Conservation (phyloP, 2,329 filamentous ascomycete genomes). For the Cytospora piceicola region DNA sequence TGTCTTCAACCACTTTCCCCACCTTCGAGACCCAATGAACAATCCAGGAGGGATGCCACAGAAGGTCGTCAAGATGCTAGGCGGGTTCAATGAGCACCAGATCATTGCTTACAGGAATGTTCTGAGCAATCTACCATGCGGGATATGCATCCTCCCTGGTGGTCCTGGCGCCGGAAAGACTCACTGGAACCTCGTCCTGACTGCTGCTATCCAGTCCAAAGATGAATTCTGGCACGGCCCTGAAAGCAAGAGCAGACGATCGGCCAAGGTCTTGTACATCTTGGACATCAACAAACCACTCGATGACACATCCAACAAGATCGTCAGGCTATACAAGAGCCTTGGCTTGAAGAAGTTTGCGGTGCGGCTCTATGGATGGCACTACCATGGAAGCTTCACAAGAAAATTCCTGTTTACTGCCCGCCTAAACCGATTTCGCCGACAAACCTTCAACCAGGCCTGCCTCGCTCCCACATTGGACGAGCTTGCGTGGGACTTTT, state of each 20-base stretch:
- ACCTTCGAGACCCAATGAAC: constrained; percentile 32
- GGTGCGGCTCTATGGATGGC: constrained; percentile 48
- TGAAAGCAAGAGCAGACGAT: constrained; percentile 36
- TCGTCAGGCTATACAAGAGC: constrained; percentile 43
- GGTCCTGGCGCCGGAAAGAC: constrained; percentile 54
- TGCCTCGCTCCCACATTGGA: constrained; percentile 47
- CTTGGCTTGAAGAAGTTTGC: constrained; percentile 42
- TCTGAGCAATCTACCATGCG: constrained; percentile 45
- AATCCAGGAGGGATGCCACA: constrained; percentile 24
- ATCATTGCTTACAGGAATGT: constrained; percentile 42
- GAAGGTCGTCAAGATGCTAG: constrained; percentile 35
- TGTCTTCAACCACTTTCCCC: constrained; percentile 34
- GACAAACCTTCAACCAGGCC: constrained; percentile 15
- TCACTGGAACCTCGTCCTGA: constrained; percentile 49
- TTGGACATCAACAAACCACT: constrained; percentile 54
- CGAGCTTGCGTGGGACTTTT: constrained; percentile 48
- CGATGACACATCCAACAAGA: constrained; percentile 49
- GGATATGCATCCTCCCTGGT: constrained; percentile 50
- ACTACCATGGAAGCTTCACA: constrained; percentile 44
- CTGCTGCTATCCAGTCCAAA: constrained; percentile 36
- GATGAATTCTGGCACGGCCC: constrained; percentile 37
- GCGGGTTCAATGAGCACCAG: constrained; percentile 46
- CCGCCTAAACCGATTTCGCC: constrained; percentile 20
- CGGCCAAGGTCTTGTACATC: constrained; percentile 47
- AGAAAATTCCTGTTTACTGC: constrained; percentile 41